phyloP scores from a whole-genome alignment of 106 monocot species.

The Triglochin maritima region DNA sequence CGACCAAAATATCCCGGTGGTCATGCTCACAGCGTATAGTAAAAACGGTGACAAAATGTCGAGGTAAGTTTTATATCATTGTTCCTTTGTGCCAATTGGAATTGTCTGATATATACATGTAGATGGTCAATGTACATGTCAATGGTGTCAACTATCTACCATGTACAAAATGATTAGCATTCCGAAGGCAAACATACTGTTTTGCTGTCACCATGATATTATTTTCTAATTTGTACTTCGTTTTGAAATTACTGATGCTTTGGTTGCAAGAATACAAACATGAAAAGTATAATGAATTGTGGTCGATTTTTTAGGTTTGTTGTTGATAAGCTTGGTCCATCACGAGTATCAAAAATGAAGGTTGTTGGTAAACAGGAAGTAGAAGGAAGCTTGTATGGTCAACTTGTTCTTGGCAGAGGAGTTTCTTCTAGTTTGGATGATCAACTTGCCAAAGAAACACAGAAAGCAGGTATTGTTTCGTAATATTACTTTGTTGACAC shows the following conservation, averaged over 20 bases:
- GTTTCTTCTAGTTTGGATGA: conserved; percentile 76
- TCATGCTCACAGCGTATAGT: conserved; percentile 65
- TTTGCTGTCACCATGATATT: too few relatives aligned
- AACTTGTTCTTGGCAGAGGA: conserved; percentile 87
- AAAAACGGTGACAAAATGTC: conserved; percentile 73
- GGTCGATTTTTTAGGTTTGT: conserved; percentile 34
- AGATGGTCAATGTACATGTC: too few relatives aligned
- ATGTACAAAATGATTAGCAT: too few relatives aligned
- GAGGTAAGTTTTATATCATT: conserved; percentile 32
- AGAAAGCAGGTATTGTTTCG: conserved; percentile 57
- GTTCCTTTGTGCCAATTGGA: neutral
- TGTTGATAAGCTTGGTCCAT: conserved; percentile 65
- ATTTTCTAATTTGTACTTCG: neutral
- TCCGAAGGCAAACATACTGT: too few relatives aligned
- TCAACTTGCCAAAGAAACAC: conserved; percentile 72
- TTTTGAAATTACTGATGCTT: neutral
- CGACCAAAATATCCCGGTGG: conserved; percentile 55
- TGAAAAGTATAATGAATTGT: neutral
- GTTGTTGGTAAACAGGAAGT: conserved; percentile 90
- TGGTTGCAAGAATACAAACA: neutral
- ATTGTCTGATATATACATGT: too few relatives aligned
- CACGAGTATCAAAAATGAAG: conserved; percentile 56
- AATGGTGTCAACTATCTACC: too few relatives aligned
- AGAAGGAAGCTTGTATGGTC: conserved; percentile 82
- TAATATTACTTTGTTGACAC: neutral